A percentile compares a stretch with the other conserved stretches of the same genome.
Conservation (phyloP, 768 basidiomycete species). For the Lentinula aciculospora region DNA sequence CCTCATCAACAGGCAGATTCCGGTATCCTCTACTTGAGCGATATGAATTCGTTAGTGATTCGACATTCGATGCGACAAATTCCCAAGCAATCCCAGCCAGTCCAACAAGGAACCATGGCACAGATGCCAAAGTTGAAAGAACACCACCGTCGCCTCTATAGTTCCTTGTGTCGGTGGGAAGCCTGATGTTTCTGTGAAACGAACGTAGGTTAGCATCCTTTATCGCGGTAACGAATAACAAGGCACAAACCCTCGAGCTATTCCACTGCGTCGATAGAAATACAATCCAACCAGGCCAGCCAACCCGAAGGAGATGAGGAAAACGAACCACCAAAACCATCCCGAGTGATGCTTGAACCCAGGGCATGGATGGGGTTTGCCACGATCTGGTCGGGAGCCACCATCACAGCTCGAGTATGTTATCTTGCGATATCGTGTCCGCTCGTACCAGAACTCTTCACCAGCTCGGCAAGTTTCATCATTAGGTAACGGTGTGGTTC, state of each 20-base stretch:
- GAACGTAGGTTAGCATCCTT: not conserved
- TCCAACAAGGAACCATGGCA: constrained; percentile 89
- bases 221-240: constrained; percentile 6
- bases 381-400: constrained; percentile 74
- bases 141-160: constrained; percentile 35
- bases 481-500: constrained; percentile 52
- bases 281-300: constrained; percentile 75
- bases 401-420: constrained; percentile 85
- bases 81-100: constrained; percentile 69
- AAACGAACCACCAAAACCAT: constrained; percentile 80
- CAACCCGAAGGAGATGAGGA: constrained; percentile 72
- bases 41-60: constrained; percentile 29
- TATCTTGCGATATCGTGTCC: constrained; percentile 87
- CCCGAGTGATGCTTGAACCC: constrained; percentile 68
- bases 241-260: constrained; percentile 63
- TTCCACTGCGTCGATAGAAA: constrained; percentile 73
- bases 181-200: constrained; percentile 60
- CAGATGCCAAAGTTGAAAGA: constrained; percentile 73
- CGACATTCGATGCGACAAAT: constrained; percentile 47
- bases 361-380: constrained; percentile 71
- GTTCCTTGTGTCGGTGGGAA: constrained; percentile 58
- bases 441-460: constrained; percentile 88
- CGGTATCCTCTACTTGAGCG: constrained; percentile 63
- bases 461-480: constrained; percentile 59
- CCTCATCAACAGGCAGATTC: constrained; percentile 78